A percentile compares a stretch with the other conserved stretches of the same genome.
phyloP scores from a whole-genome alignment of 495 filamentous ascomycete genomes.

The Usnea hakonensis region DNA sequence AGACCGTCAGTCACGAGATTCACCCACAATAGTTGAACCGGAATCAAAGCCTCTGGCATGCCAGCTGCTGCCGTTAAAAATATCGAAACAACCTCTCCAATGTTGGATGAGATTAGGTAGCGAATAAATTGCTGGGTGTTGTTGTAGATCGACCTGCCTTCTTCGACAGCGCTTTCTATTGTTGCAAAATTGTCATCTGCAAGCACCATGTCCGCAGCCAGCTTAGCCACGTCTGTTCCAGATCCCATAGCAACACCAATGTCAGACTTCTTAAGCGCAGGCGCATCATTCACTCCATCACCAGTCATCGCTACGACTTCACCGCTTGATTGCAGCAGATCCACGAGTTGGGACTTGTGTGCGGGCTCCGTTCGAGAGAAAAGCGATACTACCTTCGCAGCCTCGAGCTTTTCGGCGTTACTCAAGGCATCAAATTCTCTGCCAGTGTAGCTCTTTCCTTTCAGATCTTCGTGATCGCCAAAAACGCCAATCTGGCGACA shows the following conservation, averaged over 20 bases:
- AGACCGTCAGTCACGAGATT: constrained; percentile 98
- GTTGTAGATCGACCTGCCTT: constrained; percentile 97
- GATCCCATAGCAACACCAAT: constrained; percentile 99
- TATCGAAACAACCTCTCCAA: constrained; percentile 98
- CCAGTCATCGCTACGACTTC: constrained; percentile 99
- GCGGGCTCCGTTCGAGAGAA: constrained; percentile 96
- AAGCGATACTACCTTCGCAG: constrained; percentile 75
- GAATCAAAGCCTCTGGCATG: constrained; percentile 97
- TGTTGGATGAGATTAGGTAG: constrained; percentile 98
- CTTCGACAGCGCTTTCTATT: constrained; percentile 91
- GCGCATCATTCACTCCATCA: constrained; percentile 98
- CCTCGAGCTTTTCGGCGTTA: constrained; percentile 69
- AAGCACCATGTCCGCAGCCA: constrained; percentile 98
- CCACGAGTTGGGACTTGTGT: constrained; percentile 94
- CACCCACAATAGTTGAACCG: constrained; percentile 97
- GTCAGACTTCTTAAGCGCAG: constrained; percentile 95
- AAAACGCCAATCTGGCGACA: constrained; percentile 97
- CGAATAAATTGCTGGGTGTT: constrained; percentile 99
- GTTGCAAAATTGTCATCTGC: constrained; percentile 99
- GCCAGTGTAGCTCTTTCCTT: constrained; percentile 90
- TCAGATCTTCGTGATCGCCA: constrained; percentile 68
- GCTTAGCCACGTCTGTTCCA: constrained; percentile 93
- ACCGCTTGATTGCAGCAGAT: constrained; percentile 84
- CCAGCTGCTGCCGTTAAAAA: constrained; percentile 95
- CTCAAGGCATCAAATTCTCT: constrained; percentile 86